Evolutionary conservation across 306 rosid genomes (phyloP).

Genomic region (Sophora flavescens): DNA sequence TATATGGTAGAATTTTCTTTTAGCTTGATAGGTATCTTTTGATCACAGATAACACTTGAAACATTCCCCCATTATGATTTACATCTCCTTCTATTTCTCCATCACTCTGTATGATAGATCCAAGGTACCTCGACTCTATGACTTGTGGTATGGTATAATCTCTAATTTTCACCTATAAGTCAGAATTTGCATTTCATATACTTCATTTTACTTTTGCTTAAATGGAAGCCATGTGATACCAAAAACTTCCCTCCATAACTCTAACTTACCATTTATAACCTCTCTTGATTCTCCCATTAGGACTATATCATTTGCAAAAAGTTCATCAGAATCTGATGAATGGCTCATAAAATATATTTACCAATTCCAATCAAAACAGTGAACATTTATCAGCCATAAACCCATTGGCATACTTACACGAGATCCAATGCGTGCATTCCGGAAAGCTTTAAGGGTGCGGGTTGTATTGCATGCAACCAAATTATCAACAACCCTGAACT

Average conservation of each 20-base stretch:
- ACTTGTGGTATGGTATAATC: too few species aligned
- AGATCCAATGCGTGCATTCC: constrained; percentile 85
- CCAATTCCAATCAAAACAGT: not conserved
- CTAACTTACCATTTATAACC: not conserved
- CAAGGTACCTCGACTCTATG: too few species aligned
- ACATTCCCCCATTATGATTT: too few species aligned
- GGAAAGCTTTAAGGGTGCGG: constrained; percentile 86
- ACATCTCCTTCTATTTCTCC: too few species aligned
- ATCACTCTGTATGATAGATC: too few species aligned
- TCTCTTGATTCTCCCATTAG: not conserved
- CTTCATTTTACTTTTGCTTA: not conserved
- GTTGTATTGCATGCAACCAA: constrained; percentile 80
- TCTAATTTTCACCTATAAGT: too few species aligned
- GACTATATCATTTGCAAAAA: not conserved
- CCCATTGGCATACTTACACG: constrained; percentile 61
- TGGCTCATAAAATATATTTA: not conserved
- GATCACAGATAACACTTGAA: too few species aligned
- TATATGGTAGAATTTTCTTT: too few species aligned
- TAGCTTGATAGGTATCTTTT: too few species aligned
- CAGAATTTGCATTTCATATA: not conserved
- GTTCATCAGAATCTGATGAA: not conserved
- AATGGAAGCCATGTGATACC: not conserved
- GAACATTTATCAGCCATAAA: constrained; percentile 1
- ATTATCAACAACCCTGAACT: constrained; percentile 87
- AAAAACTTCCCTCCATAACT: not conserved